Evolutionary conservation across 306 rosid species (phyloP), one percentile per base, ranked within the genome.

Genomic region (Notholithocarpus densiflorus): DNA sequence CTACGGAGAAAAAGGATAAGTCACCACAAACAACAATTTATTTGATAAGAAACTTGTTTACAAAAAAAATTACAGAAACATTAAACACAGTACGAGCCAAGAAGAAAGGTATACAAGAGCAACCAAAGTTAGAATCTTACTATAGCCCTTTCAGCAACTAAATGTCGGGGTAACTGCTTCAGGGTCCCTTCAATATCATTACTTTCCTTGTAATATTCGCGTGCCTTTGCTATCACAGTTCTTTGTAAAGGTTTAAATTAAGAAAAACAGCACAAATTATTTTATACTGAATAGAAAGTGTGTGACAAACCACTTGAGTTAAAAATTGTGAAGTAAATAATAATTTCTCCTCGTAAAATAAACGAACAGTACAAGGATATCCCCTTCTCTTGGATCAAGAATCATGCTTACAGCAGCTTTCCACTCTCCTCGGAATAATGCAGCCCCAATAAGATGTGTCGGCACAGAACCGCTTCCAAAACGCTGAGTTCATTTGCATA

Each of bases 361-460:
- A 12, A 80, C 66, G 71, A 75, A 72, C 57, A 75, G 57, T 65
- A 86, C 86, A 89, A 95, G 99, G 99, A 95, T 95, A 95, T 95
- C 98, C 72, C 98, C 98, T 61, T 90, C 97, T 86, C 98, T 91
- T 84, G 99, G 99, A 89, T 93, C 93, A 86, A 95, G 99, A 86
- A 95, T 91, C 93, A 93, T 51, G 84, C 87, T 87, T 45, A 91
- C 90, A 68, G 90, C 93, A 68, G 73, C 75, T 82, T 91, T 83
- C 99, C 99, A 93, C 86, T 95, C 93, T 80, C 99, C 99, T 78
- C 87, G 89, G 26, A 95, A 84, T 77, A 95, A 85, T 56, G 93
- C 83, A 51, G 89, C 90, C 78, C 99, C 99, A 83, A 95, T 84
- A 77, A 68, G 90, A 81, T 89, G 91, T 75, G 99, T 93, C 64